Conservation (phyloP, 192 early-diverging fungal species). For the Hyaloraphidium curvatum region DNA sequence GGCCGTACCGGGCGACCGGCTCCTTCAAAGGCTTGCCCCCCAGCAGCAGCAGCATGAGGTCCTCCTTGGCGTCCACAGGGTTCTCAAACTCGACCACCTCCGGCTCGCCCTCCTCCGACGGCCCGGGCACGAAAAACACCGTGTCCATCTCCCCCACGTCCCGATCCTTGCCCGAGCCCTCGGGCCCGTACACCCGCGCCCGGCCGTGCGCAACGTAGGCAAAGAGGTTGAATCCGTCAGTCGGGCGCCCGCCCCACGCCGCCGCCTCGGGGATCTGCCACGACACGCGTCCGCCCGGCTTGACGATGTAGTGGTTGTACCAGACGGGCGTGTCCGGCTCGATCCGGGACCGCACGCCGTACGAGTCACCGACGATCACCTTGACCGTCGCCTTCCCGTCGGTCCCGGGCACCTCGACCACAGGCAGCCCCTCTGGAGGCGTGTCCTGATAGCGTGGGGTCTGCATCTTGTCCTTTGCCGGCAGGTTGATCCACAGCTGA, state of each 20-base stretch:
- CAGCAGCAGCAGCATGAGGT: background rate
- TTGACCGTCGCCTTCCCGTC: constrained; percentile 35
- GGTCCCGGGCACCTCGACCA: constrained; percentile 23
- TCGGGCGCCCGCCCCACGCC: background rate
- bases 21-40: background rate
- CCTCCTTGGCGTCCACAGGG: background rate
- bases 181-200: background rate
- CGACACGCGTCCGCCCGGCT: constrained; percentile 13
- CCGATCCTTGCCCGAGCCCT: background rate
- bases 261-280: background rate
- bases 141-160: background rate
- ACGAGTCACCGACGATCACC: constrained; percentile 72
- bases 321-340: constrained; percentile 59
- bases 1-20: background rate
- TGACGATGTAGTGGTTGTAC: constrained; percentile 55
- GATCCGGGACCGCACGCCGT: constrained; percentile 44
- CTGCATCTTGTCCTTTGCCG: constrained; percentile 47
- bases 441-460: constrained; percentile 55
- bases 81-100: background rate
- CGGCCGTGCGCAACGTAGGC: background rate
- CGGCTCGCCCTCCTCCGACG: background rate
- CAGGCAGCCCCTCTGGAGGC: constrained; percentile 37
- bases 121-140: background rate
- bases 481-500: constrained; percentile 53
- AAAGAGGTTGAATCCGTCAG: background rate